These are phyloP conservation scores for Monosporascus sp. DNA, from an alignment of 2,329 filamentous ascomycete species.

Conservation along the genomic window DNA sequence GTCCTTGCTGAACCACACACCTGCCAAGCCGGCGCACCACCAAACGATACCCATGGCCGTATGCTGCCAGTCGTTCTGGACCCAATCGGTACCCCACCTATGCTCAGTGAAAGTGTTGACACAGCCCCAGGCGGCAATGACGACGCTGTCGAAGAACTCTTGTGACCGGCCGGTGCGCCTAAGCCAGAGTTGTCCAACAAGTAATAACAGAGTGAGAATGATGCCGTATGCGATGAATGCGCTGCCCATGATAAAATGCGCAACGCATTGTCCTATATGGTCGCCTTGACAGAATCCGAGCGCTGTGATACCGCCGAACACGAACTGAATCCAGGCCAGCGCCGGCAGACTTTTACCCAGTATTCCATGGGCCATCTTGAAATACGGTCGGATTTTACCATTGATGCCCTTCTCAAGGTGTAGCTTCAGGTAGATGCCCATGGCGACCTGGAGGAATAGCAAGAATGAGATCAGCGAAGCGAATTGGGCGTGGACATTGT, in stretches of 20 bases:
- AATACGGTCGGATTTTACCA: conserved; percentile 65
- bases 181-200: conserved; percentile 87
- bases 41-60: conserved; percentile 99
- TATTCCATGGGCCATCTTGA: conserved; percentile 71
- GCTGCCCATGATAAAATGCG: conserved; percentile 98
- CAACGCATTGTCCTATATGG: conserved; percentile 85
- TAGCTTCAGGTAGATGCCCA: conserved; percentile 83
- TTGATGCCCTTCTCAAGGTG: conserved; percentile 83
- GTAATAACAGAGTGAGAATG: conserved; percentile 74
- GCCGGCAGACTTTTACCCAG: conserved; percentile 85
- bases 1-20: conserved; percentile 84
- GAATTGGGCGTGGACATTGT: conserved; percentile 77
- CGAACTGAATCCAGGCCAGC: conserved; percentile 84
- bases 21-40: conserved; percentile 90
- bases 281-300: conserved; percentile 91
- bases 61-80: conserved; percentile 90
- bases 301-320: conserved; percentile 90
- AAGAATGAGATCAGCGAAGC: conserved; percentile 76
- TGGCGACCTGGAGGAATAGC: conserved; percentile 66
- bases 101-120: conserved; percentile 99
- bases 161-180: conserved; percentile 78
- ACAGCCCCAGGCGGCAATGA: conserved; percentile 93
- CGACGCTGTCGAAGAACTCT: conserved; percentile 89
- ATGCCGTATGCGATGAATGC: conserved; percentile 95
- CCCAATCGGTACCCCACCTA: conserved; percentile 85